Percentiles rank a stretch among this genome's conserved stretches.
These are phyloP conservation scores for Harringtonia aguacate DNA, from an alignment of 2,329 filamentous ascomycete genomes.

Conservation along the genomic window DNA sequence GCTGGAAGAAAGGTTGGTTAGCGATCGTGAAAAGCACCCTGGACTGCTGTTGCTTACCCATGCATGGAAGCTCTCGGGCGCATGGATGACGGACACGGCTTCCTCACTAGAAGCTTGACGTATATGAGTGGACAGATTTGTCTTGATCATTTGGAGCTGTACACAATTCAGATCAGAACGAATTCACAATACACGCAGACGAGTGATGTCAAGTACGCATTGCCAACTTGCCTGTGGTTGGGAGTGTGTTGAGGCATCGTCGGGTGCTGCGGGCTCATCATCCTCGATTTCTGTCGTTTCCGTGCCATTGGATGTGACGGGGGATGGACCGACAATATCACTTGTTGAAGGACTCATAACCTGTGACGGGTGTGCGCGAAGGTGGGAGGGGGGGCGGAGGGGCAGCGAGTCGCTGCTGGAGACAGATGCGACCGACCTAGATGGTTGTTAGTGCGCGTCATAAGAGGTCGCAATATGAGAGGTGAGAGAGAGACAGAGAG, in stretches of 20 bases:
- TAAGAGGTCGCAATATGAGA: background rate
- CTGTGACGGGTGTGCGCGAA: constrained; percentile 39
- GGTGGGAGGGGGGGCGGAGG: constrained; percentile 40
- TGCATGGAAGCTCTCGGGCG: constrained; percentile 68
- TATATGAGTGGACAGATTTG: constrained; percentile 45
- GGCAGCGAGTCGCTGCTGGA: constrained; percentile 32
- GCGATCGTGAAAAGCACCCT: background rate
- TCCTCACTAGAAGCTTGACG: constrained; percentile 58
- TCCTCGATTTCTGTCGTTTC: constrained; percentile 79
- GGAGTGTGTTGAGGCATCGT: constrained; percentile 7
- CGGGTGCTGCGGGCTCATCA: constrained; percentile 30
- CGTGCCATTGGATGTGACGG: constrained; percentile 77
- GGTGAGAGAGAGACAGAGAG: no score
- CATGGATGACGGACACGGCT: constrained; percentile 83
- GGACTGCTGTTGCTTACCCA: constrained; percentile 47
- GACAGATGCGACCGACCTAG: constrained; percentile 24
- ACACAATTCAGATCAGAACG: no score
- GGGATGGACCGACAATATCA: constrained; percentile 68
- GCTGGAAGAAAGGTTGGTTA: constrained; percentile 3
- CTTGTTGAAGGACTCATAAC: constrained; percentile 51
- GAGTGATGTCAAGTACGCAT: background rate
- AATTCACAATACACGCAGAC: background rate
- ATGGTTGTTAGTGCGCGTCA: constrained; percentile 6
- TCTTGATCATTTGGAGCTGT: constrained; percentile 44
- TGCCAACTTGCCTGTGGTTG: constrained; percentile 25